Conservation (phyloP, 1,139 yeast species). For the Blastobotrys persicus region DNA sequence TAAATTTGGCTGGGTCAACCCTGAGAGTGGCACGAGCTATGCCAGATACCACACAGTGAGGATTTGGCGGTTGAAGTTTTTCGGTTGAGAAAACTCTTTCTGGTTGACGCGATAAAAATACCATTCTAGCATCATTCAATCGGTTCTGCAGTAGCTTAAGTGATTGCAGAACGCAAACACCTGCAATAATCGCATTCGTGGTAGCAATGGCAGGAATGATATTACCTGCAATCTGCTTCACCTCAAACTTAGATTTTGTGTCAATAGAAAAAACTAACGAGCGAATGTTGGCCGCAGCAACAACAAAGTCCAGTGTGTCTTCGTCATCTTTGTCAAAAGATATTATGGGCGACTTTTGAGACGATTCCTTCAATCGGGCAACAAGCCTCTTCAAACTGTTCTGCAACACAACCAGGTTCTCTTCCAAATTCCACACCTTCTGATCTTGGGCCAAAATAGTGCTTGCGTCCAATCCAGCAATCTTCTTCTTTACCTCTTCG, state of each 20-base stretch:
- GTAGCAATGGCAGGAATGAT: constrained; percentile 98
- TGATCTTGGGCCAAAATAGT: constrained; percentile 53
- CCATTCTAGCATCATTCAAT: constrained; percentile 43
- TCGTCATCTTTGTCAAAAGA: constrained; percentile 91
- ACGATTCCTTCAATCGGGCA: constrained; percentile 42
- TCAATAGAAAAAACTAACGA: constrained; percentile 71
- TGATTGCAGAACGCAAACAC: constrained; percentile 75
- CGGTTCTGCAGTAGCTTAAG: constrained; percentile 48
- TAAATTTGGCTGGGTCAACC: constrained; percentile 36
- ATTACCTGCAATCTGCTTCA: constrained; percentile 94
- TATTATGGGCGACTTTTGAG: constrained; percentile 34
- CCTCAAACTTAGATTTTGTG: constrained; percentile 74
- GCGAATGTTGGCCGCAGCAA: constrained; percentile 82
- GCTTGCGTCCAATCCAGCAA: constrained; percentile 23
- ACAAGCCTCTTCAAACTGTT: constrained; percentile 52
- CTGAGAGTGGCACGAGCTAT: constrained; percentile 52
- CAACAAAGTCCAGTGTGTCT: constrained; percentile 85
- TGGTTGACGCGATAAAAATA: constrained; percentile 63
- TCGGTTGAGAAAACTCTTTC: constrained; percentile 69
- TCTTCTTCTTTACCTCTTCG: constrained; percentile 24
- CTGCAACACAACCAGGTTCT: constrained; percentile 61
- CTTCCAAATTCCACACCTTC: constrained; percentile 57
- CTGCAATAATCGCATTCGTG: constrained; percentile 93
- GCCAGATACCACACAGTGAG: constrained; percentile 72
- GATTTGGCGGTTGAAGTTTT: constrained; percentile 56